Base-by-base conservation (phyloP, 805 yeast species). In the Cyberlindnera maclurae region DNA sequence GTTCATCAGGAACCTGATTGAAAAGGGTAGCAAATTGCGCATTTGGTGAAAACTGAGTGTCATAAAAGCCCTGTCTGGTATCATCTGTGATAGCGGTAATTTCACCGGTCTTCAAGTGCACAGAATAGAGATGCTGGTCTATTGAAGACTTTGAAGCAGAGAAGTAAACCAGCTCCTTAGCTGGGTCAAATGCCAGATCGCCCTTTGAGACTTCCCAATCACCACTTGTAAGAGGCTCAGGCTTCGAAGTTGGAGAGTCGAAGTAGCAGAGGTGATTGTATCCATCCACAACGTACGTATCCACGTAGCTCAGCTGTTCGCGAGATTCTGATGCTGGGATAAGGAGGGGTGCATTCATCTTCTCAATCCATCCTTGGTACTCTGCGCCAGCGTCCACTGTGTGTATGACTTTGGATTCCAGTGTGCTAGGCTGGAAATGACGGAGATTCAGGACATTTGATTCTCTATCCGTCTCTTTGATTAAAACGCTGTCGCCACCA, bases 181-280 rank as follows among this genome's bases (percentile, higher is more conserved):
- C 65, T 34, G 59, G 59, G 51, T 82, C 85, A 57, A 73, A 77
- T 0, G 78, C 70, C 0, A 80, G 60, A 1, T 79, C 74, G 11
- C 35, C 41, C 2, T 82, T 84, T 37, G 67, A 73, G 9, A 93
- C 95, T 59, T 93, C 98, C 95, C 96, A 93, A 2, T 73, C 60
- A 5, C 98, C 98, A 3, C 63, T 45, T 1, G 93, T 84, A 33
- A 95, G 69, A 16, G 78, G 59, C 3, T 47, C 51, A 4, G 86
- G 86, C 12, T 59, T 55, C 0, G 73, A 42, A 2, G 79, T 52
- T 13, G 71, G 65, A 1, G 83, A 73, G 2, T 83, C 65, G 54
- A 81, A 93, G 60, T 80, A 88, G 0, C 86, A 97, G 43, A 93
- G 65, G 58, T 93, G 98, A 37, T 69, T 68, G 48, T 57, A 77